Evolutionary conservation across 768 basidiomycete species (phyloP), one percentile per base, ranked within the genome.

Genomic region (Asterophora lycoperdoides): DNA sequence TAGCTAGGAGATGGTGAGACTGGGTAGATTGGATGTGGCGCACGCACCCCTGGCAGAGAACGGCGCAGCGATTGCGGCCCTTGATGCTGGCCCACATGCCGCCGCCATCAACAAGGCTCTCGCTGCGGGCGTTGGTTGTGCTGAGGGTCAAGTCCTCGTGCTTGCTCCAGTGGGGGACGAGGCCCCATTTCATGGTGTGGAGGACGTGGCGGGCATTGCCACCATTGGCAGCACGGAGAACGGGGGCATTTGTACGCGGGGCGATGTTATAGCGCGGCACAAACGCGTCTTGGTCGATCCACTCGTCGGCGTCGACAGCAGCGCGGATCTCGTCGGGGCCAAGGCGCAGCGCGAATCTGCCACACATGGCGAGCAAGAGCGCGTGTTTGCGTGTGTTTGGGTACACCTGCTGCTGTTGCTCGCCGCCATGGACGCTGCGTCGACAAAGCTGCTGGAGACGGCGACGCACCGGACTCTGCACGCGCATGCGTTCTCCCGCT

Each of bases 151-250:
- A 79, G 53, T 85, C 80, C 54, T 93, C 89, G 33, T 70, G 66
- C 61, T 89, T 90, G 60, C 74, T 80, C 84, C 85, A 93, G 61
- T 88, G 83, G 1, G 89, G 91, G 2, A 93, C 80, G 1, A 94
- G 72, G 6, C 94, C 93, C 93, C 93, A 97, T 50, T 77, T 84
- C 90, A 91, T 92, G 0, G 86, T 85, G 30, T 90, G 87, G 53
- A 94, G 63, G 18, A 86, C 69, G 15, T 83, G 65, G 10, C 64
- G 34, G 11, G 17, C 11, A n/a, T 8, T n/a, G 8, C 32, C 33
- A n/a, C 19, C 70, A 18, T 70, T 57, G 33, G 74, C 69, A 13
- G 82, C 69, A 13, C 81, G 78, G 28, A 94, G 71, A 30, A 94
- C 86, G 17, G 91, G 89, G 0, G 83, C 86, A 42, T 84, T 73